Evolutionary conservation across 2,329 filamentous ascomycete species (phyloP).

Genomic region (Ophiostoma pallidulum): DNA sequence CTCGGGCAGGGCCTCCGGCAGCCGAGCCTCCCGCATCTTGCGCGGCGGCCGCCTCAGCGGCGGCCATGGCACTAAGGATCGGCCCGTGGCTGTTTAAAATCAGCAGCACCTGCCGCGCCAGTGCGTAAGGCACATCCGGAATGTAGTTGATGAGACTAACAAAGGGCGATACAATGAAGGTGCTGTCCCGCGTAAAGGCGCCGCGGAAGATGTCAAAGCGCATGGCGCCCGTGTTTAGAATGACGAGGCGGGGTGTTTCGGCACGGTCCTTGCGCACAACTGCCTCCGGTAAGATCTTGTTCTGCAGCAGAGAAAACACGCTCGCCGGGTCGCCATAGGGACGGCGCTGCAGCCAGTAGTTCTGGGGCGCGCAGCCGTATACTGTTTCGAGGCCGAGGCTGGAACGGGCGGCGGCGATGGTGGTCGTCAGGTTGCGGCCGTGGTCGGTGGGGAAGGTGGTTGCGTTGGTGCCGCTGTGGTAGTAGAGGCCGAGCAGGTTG

Average conservation of each 20-base stretch:
- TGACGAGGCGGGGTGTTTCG: conserved; percentile 53
- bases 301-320: conserved; percentile 73
- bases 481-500: conserved; percentile 74
- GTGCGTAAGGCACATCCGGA: conserved; percentile 68
- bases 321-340: conserved; percentile 65
- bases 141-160: conserved; percentile 67
- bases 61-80: conserved; percentile 31
- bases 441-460: conserved; percentile 66
- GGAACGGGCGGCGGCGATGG: conserved; percentile 61
- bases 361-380: conserved; percentile 74
- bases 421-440: conserved; percentile 60
- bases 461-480: conserved; percentile 66
- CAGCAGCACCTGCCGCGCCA: conserved; percentile 59
- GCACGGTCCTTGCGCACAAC: conserved; percentile 43
- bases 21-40: no score
- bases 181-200: conserved; percentile 77
- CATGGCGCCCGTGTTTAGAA: conserved; percentile 84
- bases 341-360: conserved; percentile 72
- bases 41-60: conserved; percentile 15
- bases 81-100: conserved; percentile 47
- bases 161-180: conserved; percentile 82
- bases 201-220: conserved; percentile 95
- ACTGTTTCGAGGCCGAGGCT: conserved; percentile 61
- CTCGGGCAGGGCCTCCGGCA: background rate
- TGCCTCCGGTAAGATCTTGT: conserved; percentile 61